Conservation (phyloP, 371 early-diverging fungal genomes). For the Circinella umbellata region DNA sequence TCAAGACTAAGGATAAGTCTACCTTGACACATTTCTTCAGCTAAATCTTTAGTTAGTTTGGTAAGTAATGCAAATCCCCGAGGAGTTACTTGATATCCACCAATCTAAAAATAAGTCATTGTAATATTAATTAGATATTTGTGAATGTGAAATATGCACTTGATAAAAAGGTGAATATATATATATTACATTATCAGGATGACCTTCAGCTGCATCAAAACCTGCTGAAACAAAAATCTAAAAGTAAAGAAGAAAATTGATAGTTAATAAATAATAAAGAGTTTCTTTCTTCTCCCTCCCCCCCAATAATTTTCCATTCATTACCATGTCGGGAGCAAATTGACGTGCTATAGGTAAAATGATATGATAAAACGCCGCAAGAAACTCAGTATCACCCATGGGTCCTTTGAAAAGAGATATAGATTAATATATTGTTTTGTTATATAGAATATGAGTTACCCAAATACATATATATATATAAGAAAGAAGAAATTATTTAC, state of each 20-base stretch:
- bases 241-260: too few species aligned
- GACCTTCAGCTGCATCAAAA: conserved; percentile 72
- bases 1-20: conserved; percentile 60
- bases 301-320: too few species aligned
- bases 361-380: conserved; percentile 68
- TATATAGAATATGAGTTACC: too few species aligned
- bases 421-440: too few species aligned
- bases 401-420: conserved; percentile 31
- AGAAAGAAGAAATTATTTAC: conserved; percentile 43
- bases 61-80: conserved; percentile 62
- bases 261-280: too few species aligned
- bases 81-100: conserved; percentile 64
- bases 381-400: conserved; percentile 72
- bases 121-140: too few species aligned
- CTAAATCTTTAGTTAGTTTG: conserved; percentile 59
- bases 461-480: neutral
- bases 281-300: too few species aligned
- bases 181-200: conserved; percentile 64
- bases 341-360: conserved; percentile 65
- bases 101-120: conserved; percentile 38
- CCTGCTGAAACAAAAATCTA: conserved; percentile 70
- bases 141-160: neutral
- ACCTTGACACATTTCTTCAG: conserved; percentile 56
- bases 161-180: too few species aligned
- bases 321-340: conserved; percentile 67